Conservation (phyloP, 768 basidiomycete genomes). For the Phlebiopsis gigantea region DNA sequence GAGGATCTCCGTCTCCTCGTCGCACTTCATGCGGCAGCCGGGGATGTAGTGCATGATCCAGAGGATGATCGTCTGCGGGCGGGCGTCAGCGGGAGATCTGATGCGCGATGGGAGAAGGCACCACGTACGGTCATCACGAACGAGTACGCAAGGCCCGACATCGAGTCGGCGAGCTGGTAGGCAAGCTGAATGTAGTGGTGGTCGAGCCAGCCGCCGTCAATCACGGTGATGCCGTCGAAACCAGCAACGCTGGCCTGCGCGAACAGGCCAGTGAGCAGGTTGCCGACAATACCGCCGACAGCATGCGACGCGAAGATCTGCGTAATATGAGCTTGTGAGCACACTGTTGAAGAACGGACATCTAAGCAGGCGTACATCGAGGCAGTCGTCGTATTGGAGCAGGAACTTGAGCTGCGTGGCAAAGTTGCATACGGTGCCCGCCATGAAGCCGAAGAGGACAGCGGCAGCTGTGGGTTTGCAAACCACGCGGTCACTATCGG, state of each 20-base stretch:
- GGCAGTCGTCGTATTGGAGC: conserved; percentile 69
- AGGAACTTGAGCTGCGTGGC: conserved; percentile 93
- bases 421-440: conserved; percentile 85
- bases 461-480: conserved; percentile 51
- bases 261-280: conserved; percentile 83
- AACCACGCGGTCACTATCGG: neutral
- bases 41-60: conserved; percentile 89
- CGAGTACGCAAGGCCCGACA: conserved; percentile 60
- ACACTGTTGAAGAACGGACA: conserved; percentile 1
- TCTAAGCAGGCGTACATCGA: conserved; percentile 51
- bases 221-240: conserved; percentile 67
- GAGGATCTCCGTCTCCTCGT: conserved; percentile 64
- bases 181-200: conserved; percentile 79
- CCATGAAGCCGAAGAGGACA: conserved; percentile 80
- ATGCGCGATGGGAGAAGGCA: neutral
- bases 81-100: neutral
- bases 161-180: conserved; percentile 76
- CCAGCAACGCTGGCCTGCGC: conserved; percentile 75
- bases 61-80: conserved; percentile 63
- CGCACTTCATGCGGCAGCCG: conserved; percentile 64
- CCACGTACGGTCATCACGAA: conserved; percentile 68
- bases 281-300: conserved; percentile 75
- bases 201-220: conserved; percentile 85
- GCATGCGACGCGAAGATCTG: conserved; percentile 88
- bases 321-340: neutral